A percentile compares a stretch with the other conserved stretches of the same genome.
Conservation (phyloP, 768 basidiomycete genomes). For the Neoboletus subvelutipes region DNA sequence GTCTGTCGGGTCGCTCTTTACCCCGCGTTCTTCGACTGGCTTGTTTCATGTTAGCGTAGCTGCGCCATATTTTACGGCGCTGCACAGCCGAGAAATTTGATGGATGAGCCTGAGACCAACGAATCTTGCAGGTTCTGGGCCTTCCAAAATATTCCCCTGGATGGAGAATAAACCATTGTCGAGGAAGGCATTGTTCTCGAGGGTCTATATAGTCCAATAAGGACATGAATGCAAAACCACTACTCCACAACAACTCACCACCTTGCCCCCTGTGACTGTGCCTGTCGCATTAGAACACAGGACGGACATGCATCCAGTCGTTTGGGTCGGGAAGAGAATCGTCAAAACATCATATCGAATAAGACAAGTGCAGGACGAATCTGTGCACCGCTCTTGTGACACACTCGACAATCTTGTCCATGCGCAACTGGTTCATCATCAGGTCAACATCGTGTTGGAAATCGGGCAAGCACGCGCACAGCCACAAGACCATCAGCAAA, state of each 20-base stretch:
- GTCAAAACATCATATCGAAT: background rate
- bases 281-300: constrained; percentile 56
- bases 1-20: constrained; percentile 52
- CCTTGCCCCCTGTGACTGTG: constrained; percentile 46
- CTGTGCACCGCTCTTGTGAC: constrained; percentile 80
- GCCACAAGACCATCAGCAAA: too few species aligned
- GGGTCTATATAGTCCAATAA: constrained; percentile 27
- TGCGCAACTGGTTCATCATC: constrained; percentile 58
- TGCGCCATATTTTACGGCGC: constrained; percentile 50
- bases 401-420: constrained; percentile 90
- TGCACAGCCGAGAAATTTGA: constrained; percentile 50
- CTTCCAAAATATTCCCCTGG: constrained; percentile 1
- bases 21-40: constrained; percentile 33
- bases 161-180: constrained; percentile 26
- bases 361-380: constrained; percentile 37
- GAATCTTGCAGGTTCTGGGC: constrained; percentile 13
- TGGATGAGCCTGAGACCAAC: constrained; percentile 28
- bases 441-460: constrained; percentile 11
- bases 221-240: background rate
- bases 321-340: background rate
- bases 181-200: constrained; percentile 40
- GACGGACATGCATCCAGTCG: constrained; percentile 50
- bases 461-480: too few species aligned
- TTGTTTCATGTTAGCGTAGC: constrained; percentile 15
- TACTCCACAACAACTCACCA: constrained; percentile 30